Conservation (phyloP, 2,329 filamentous ascomycete genomes). For the Cladosporium sp. region DNA sequence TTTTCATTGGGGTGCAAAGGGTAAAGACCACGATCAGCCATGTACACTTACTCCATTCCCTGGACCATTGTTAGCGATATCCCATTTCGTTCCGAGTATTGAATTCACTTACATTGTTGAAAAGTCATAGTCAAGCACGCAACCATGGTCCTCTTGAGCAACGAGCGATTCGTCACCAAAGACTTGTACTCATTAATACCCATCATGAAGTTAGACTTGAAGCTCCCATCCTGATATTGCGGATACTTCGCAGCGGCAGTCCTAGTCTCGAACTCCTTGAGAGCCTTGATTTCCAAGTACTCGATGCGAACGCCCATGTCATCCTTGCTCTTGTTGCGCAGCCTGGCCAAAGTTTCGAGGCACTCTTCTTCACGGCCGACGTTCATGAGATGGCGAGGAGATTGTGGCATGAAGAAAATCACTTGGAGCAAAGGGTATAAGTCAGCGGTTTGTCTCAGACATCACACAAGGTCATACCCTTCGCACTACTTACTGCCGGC, state of each 20-base stretch:
- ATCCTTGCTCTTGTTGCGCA: conserved; percentile 58
- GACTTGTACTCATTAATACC: conserved; percentile 64
- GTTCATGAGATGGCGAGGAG: conserved; percentile 70
- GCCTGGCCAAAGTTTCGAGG: conserved; percentile 55
- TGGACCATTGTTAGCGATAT: no score
- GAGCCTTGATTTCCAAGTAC: conserved; percentile 76
- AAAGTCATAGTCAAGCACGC: conserved; percentile 46
- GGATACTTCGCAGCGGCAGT: conserved; percentile 65
- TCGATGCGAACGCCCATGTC: conserved; percentile 70
- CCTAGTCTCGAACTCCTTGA: conserved; percentile 72
- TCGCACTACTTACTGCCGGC: no score
- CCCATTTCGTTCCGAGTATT: no score
- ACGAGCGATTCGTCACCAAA: conserved; percentile 61
- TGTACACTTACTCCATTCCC: no score
- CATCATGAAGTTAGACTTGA: conserved; percentile 58
- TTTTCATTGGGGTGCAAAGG: no score
- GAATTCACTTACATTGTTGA: conserved; percentile 44
- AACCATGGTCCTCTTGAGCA: conserved; percentile 63
- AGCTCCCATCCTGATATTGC: conserved; percentile 55
- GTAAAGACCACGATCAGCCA: no score
- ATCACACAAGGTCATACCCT: no score
- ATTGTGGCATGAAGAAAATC: conserved; percentile 61
- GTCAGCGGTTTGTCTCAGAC: no score
- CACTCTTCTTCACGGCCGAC: conserved; percentile 67
- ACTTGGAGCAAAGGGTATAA: no score